Evolutionary conservation across 2,329 filamentous ascomycete genomes (phyloP), one percentile per base, ranked within the genome.

Genomic region (Cordyceps tenuipes): DNA sequence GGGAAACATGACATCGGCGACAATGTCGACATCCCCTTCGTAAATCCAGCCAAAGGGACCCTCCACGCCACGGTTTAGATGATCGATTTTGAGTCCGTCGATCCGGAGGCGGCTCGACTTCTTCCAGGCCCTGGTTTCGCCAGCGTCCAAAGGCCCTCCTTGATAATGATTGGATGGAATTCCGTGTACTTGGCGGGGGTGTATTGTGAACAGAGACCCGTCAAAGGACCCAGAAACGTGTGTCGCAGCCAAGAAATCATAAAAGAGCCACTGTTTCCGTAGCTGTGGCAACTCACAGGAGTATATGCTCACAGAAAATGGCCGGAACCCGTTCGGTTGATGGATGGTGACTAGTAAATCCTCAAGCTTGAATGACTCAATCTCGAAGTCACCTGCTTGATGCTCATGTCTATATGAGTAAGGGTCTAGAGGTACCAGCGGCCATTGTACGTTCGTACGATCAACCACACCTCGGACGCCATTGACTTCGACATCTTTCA

Each of bases 41-140:
- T 95, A 89, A 57, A 99, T 99, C 94, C 94, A 99, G 3, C 91
- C 92, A 72, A 99, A 97, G 0, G 93, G 92, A 0, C 94, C 94
- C 63, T 94, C 86, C 19, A 96, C 91, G 26, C 92, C 92, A 47
- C 91, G 85, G 70, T 99, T 99, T 10, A 99, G 80, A 71, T 99
- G 94, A 68, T 97, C 94, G 59, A 99, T 97, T 70, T 88, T 96
- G 10, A 99, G 80, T 0, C 88, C 91, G 69, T 99, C 94, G 61
- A 99, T 95, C 5, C 94, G 85, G 61, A 97, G 84, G 26, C 94
- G 84, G 69, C 88, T 96, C 65, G 96, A 92, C 73, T 97, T 97
- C 75, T 97, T 97, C 93, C 93, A 99, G 0, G 86, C 86, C 61
- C 84, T 84, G 3, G 83, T 76, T 58, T 89, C 86, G 29, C 82